These are phyloP conservation scores for Globisporangium megalacanthum DNA, from an alignment of 352 stramenopile genomes.

Conservation along the genomic window DNA sequence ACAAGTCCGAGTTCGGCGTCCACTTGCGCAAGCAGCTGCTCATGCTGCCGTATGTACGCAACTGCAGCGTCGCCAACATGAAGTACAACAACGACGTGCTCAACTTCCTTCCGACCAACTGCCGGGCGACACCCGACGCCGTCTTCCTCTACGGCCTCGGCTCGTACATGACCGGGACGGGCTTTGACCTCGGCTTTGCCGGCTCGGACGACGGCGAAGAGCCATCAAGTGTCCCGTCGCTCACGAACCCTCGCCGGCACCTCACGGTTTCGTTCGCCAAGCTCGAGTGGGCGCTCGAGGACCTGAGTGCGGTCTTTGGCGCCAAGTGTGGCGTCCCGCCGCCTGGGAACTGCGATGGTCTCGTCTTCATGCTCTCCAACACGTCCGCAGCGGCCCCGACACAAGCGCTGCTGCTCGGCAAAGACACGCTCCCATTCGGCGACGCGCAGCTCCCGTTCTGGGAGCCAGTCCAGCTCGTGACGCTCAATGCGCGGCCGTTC, in stretches of 20 bases:
- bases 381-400: background rate
- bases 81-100: constrained; percentile 9
- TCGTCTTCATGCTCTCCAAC: constrained; percentile 21
- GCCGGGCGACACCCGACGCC: constrained; percentile 1
- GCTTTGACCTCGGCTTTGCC: constrained; percentile 2
- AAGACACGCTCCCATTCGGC: background rate
- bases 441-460: background rate
- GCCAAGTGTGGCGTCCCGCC: constrained; percentile 13
- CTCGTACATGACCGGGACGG: constrained; percentile 10
- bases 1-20: constrained; percentile 3
- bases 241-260: constrained; percentile 23
- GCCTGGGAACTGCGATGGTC: constrained; percentile 15
- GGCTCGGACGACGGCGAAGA: background rate
- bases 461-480: constrained; percentile 19
- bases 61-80: constrained; percentile 5
- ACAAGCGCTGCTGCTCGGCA: constrained; percentile 9
- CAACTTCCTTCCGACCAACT: constrained; percentile 4
- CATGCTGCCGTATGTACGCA: constrained; percentile 9
- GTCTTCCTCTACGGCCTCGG: constrained; percentile 15
- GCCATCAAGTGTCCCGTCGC: constrained; percentile 9
- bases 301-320: constrained; percentile 27
- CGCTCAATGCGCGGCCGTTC: constrained; percentile 16
- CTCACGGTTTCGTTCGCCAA: constrained; percentile 32
- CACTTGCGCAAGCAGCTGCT: constrained; percentile 8
- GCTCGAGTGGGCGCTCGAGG: constrained; percentile 23